Base-by-base conservation (phyloP, 139 green algal species). In the Gonium pectorale region DNA sequence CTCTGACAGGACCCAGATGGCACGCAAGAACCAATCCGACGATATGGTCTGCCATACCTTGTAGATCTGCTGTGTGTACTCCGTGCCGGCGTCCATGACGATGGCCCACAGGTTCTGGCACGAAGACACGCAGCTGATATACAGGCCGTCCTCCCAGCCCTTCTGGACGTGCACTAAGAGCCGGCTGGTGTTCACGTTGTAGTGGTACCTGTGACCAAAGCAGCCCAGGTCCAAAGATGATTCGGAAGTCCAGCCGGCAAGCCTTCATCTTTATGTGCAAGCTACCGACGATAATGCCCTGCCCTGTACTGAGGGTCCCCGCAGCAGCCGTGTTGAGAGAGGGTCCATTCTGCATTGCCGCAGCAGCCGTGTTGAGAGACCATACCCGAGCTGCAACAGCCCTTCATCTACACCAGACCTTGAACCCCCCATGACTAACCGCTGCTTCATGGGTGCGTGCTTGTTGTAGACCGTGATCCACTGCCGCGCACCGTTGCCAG, bases 391-490 rank as follows among this genome's bases (percentile, higher is more conserved):
- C n/a, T n/a, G n/a, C n/a, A n/a, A n/a, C n/a, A n/a, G n/a, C n/a
- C n/a, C n/a, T n/a, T n/a, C n/a, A n/a, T n/a, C n/a, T n/a, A n/a
- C n/a, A n/a, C n/a, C n/a, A n/a, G n/a, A n/a, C n/a, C n/a, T n/a
- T n/a, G n/a, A n/a, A n/a, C n/a, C n/a, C n/a, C n/a, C n/a, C 26
- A 8, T 5, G 26, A 24, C 89, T 74, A 74, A 97, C 80, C 97
- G 93, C 93, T 99, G 97, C 93, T 99, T 99, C 97, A 99, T 99
- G 78, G 97, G 97, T 46, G 92, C 85, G 90, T 99, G 95, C 67
- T 95, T 96, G 90, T 99, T 99, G 95, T 99, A 99, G 19, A 99
- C 95, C 1, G 98, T 99, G 87, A 99, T 99, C 98, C 98, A 99
- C 92, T 99, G 98, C 63, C 95, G 96, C 31, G 97, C 97, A 17